Evolutionary conservation across 1,284 basidiomycete species (phyloP).

Genomic region (Pseudozyma flocculosa): DNA sequence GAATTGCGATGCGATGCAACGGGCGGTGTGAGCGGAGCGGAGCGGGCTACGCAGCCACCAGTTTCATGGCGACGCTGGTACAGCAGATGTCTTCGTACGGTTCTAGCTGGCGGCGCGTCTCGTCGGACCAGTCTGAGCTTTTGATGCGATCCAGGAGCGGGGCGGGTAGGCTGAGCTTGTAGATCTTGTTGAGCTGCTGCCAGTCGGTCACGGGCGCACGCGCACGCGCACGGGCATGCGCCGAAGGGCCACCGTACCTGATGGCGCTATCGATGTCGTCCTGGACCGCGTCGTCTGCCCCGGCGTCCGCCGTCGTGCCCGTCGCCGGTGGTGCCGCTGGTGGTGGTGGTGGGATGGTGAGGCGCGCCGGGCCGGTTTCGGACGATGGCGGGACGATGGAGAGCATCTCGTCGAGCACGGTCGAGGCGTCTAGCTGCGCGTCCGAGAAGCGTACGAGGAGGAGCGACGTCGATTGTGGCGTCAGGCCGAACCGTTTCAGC

Average conservation of each 20-base stretch:
- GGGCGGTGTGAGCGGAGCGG: no score
- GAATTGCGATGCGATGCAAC: no score
- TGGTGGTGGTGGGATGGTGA: background rate
- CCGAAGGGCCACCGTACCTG: constrained; percentile 5
- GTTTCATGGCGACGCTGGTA: constrained; percentile 37
- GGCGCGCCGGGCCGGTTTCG: background rate
- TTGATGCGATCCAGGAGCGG: background rate
- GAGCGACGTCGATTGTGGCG: constrained; percentile 16
- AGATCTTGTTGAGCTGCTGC: constrained; percentile 38
- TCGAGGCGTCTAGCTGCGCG: no score
- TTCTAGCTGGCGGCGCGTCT: background rate
- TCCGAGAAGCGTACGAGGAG: constrained; percentile 26
- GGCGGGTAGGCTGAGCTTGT: constrained; percentile 26
- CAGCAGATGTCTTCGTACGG: constrained; percentile 28
- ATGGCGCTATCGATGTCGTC: constrained; percentile 26
- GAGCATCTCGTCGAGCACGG: background rate
- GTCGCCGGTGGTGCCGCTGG: no score
- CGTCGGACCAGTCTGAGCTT: background rate
- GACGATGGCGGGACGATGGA: constrained; percentile 1
- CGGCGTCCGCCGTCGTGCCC: no score
- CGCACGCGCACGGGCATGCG: no score
- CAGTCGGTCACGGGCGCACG: constrained; percentile 21
- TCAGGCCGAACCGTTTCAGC: constrained; percentile 31
- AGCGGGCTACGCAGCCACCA: constrained; percentile 26
- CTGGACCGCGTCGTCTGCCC: no score